Conservation (phyloP, 257 asterid species). For the Linderniella brevidens region DNA sequence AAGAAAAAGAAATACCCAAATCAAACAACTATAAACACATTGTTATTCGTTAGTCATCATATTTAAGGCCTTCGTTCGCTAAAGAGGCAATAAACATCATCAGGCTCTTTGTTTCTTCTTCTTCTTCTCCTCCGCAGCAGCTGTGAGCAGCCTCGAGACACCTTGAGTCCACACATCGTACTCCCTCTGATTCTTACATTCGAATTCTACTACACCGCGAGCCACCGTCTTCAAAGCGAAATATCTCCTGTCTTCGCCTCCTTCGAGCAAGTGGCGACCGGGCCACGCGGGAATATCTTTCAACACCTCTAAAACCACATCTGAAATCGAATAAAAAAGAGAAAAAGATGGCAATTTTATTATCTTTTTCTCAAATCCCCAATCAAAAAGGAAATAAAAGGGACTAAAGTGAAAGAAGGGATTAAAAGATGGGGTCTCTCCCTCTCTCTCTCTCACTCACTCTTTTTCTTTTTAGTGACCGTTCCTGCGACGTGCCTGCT, state of each 20-base stretch:
- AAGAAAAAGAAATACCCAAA: no score
- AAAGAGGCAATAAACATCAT: no score
- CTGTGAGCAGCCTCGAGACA: conserved; percentile 59
- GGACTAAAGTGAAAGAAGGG: no score
- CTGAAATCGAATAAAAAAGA: conserved; percentile 18
- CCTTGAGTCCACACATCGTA: conserved; percentile 95
- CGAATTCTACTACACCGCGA: conserved; percentile 80
- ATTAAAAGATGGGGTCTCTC: no score
- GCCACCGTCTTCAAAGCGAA: conserved; percentile 61
- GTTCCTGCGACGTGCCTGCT: conserved; percentile 92
- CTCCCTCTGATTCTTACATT: conserved; percentile 71
- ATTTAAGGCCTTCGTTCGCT: no score
- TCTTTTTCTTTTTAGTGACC: conserved; percentile 97
- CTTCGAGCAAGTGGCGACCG: conserved; percentile 88
- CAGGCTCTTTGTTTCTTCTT: conserved; percentile 25
- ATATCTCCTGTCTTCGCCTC: conserved; percentile 60
- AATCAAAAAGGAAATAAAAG: no score
- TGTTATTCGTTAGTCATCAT: no score
- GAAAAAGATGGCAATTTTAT: not conserved
- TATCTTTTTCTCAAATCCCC: no score
- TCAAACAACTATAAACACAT: no score
- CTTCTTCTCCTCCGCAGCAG: conserved; percentile 71
- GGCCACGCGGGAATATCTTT: conserved; percentile 91
- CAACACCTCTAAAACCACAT: conserved; percentile 63
- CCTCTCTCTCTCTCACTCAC: no score